A percentile compares a stretch with the other conserved stretches of the same genome.
Conservation (phyloP, 2,329 filamentous ascomycete genomes). For the Aureobasidium zeae region DNA sequence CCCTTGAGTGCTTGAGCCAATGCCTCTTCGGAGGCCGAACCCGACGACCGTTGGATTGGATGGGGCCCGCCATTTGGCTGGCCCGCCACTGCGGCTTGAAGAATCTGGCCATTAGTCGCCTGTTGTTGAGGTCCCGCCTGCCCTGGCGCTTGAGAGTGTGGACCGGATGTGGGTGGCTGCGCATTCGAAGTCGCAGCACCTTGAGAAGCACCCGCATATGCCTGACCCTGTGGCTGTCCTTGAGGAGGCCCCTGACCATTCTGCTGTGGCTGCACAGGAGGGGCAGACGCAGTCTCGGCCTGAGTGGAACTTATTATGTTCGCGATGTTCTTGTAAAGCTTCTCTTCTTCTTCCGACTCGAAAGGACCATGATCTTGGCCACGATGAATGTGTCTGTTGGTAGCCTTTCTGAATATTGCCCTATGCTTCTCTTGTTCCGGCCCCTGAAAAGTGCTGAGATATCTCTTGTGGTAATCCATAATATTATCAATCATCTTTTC, state of each 20-base stretch:
- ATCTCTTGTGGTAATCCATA: slow-evolving; percentile 18
- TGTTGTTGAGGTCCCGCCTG: slow-evolving; percentile 8
- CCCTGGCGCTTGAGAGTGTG: neutral
- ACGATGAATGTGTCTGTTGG: slow-evolving; percentile 17
- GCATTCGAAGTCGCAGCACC: neutral
- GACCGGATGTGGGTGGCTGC: neutral
- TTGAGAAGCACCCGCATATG: neutral
- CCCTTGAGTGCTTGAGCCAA: slow-evolving; percentile 13
- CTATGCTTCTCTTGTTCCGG: slow-evolving; percentile 17
- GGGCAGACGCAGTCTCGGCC: slow-evolving; percentile 8
- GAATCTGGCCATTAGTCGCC: neutral
- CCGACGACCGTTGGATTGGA: neutral
- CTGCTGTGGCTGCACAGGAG: slow-evolving; percentile 1
- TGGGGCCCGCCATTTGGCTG: neutral
- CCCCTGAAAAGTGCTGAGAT: slow-evolving; percentile 16
- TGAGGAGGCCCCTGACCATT: slow-evolving; percentile 1
- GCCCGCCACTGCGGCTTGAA: neutral
- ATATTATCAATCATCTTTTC: slow-evolving; percentile 19
- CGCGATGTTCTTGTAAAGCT: slow-evolving; percentile 16
- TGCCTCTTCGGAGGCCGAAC: neutral
- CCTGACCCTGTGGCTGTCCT: slow-evolving; percentile 1
- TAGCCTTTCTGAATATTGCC: slow-evolving; percentile 17
- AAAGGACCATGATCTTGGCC: slow-evolving; percentile 17
- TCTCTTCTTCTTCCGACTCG: slow-evolving; percentile 17
- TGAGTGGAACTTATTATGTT: slow-evolving; percentile 17